Evolutionary conservation across 2,329 filamentous ascomycete species (phyloP).

Genomic region (Fusarium bulbicola): DNA sequence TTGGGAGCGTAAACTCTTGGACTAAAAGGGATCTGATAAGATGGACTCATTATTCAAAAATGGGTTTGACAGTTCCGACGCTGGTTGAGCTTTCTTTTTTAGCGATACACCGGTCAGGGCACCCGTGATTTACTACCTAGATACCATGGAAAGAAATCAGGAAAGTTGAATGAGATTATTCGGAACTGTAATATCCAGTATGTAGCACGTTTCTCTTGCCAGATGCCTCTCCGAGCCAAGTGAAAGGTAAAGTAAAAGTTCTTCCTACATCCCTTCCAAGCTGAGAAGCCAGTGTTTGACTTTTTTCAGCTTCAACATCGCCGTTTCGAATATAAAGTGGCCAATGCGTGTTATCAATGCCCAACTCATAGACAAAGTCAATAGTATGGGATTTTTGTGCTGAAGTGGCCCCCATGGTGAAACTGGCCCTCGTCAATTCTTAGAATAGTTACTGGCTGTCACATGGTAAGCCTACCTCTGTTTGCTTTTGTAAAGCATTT

Average conservation of each 20-base stretch:
- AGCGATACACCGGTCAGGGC: too few species aligned
- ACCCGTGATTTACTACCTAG: background rate
- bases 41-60: background rate
- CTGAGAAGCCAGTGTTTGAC: background rate
- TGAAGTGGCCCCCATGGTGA: slow-evolving; percentile 5
- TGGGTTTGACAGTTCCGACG: background rate
- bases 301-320: background rate
- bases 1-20: background rate
- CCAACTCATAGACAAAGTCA: background rate
- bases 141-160: background rate
- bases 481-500: background rate
- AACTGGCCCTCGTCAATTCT: slow-evolving; percentile 11
- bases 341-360: background rate
- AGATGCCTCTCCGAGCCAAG: background rate
- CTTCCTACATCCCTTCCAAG: background rate
- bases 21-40: background rate
- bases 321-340: background rate
- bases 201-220: background rate
- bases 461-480: background rate
- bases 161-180: background rate
- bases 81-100: too few species aligned
- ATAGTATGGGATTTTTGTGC: background rate
- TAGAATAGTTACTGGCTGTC: background rate
- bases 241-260: background rate
- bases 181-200: too few species aligned